Evolutionary conservation across 106 monocot species (phyloP), one percentile per base, ranked within the genome.

Genomic region (Hemerocallis citrina): DNA sequence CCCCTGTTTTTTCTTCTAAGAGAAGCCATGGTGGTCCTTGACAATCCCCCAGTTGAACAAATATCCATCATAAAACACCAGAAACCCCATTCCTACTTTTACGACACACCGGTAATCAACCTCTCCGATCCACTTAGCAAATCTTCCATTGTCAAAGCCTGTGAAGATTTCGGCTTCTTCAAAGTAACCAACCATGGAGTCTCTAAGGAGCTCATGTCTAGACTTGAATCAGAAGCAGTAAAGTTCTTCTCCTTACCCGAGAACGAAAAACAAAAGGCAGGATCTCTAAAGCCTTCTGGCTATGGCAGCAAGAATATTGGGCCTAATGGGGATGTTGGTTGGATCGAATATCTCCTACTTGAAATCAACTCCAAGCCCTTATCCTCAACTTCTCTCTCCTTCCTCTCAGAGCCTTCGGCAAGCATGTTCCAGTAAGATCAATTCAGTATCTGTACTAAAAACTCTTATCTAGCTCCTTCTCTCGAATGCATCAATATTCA

Each of bases 291-390:
- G 24, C 84, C 85, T 1, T 80, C 75, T n/a, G 89, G 94, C 6
- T 95, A 95, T 25, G 94, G 94, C 3, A 83, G 47, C 50, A 83
- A 79, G 69, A 67, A 21, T 45, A 95, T 95, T 8, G 94, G 94
- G 2, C 27, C 30, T 14, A 83, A 75, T 67, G 94, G 94, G 11
- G 94, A 95, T 34, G 58, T 81, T 17, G 94, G 94, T 0, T 90
- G 89, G 94, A 64, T 95, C 19, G 94, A 95, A 56, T 95, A 84
- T 67, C 86, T 95, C 43, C 83, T 95, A 36, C 51, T 89, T 29
- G 59, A 80, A 7, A 42, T 68, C 45, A 62, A 52, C 55, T 34
- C 68, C 12, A 44, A 65, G 2, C 57, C 68, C 7, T 10, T 58
- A 7, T 57, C 68, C 16, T 34, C 50, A 19, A 24, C 45, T 20